Conservation (phyloP, 306 rosid genomes). For the Begonia masoniana region DNA sequence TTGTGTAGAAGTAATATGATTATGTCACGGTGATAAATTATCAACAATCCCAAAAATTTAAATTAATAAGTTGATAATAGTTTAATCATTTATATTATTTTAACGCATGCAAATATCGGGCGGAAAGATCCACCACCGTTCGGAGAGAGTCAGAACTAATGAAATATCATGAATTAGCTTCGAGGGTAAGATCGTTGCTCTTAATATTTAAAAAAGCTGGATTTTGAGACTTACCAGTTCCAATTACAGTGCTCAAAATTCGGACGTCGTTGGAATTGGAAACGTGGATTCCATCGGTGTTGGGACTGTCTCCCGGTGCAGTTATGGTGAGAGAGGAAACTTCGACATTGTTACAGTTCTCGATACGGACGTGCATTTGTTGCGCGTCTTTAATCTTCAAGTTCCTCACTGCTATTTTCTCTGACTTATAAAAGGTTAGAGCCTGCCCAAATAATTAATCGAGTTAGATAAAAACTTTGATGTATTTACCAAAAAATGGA, state of each 20-base stretch:
- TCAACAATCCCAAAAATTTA: no score
- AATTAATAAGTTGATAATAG: no score
- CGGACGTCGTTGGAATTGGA: constrained; percentile 31
- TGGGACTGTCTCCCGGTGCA: constrained; percentile 53
- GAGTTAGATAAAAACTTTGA: neutral
- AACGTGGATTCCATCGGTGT: constrained; percentile 77
- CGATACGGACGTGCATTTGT: constrained; percentile 44
- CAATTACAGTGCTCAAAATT: constrained; percentile 34
- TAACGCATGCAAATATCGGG: no score
- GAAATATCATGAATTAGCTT: no score
- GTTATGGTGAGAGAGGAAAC: constrained; percentile 30
- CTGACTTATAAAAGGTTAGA: constrained; percentile 34
- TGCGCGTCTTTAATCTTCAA: constrained; percentile 35
- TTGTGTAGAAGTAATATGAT: no score
- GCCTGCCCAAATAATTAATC: constrained; percentile 27
- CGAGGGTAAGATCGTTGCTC: no score
- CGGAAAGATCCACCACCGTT: no score
- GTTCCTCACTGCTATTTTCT: constrained; percentile 28
- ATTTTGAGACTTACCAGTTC: constrained; percentile 30
- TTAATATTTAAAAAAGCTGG: neutral
- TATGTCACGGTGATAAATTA: no score
- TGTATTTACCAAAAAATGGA: neutral
- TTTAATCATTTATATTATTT: no score
- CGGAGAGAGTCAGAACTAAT: no score
- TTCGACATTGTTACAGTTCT: constrained; percentile 23